These are phyloP conservation scores for Leishmania tarentolae DNA, from an alignment of 208 protist species.

Conservation along the genomic window DNA sequence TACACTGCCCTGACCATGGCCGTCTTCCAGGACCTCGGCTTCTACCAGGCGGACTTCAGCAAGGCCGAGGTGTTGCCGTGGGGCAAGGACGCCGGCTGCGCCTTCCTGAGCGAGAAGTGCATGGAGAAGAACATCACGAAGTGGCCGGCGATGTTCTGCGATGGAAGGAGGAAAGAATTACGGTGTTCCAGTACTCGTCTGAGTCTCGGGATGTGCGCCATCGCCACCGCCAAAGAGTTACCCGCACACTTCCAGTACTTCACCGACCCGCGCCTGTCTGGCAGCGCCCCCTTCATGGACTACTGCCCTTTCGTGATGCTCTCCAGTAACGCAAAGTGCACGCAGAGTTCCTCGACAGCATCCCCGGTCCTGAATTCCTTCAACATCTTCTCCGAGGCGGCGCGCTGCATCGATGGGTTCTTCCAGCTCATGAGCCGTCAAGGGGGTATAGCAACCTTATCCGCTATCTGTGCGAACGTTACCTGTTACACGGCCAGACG, in stretches of 20 bases:
- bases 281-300: neutral
- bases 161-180: neutral
- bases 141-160: slow-evolving; percentile 63
- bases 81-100: slow-evolving; percentile 66
- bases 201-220: neutral
- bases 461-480: neutral
- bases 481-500: neutral
- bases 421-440: neutral
- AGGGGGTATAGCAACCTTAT: neutral
- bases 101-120: slow-evolving; percentile 51
- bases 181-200: neutral
- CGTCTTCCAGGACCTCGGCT: slow-evolving; percentile 76
- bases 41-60: slow-evolving; percentile 71
- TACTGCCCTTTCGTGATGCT: neutral
- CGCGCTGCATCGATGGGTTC: neutral
- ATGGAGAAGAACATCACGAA: slow-evolving; percentile 32
- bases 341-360: neutral
- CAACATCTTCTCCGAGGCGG: neutral
- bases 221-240: neutral
- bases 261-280: slow-evolving; percentile 33
- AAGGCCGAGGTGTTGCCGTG: slow-evolving; percentile 73
- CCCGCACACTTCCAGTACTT: slow-evolving; percentile 38
- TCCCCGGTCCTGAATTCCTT: neutral
- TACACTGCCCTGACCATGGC: slow-evolving; percentile 82
- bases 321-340: neutral